Base-by-base conservation (phyloP, 129 eudicot species). In the Sambucus nigra region DNA sequence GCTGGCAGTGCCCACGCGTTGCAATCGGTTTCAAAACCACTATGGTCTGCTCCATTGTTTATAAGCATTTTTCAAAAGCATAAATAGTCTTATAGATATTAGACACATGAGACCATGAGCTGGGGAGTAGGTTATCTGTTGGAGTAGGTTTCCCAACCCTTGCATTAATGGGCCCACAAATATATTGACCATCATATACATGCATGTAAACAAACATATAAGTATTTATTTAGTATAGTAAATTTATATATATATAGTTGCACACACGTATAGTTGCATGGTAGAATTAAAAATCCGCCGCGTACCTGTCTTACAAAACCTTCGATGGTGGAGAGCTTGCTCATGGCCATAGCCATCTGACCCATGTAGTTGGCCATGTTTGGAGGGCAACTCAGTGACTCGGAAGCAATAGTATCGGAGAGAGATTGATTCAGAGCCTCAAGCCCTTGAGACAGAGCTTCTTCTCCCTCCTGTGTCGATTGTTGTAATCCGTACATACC, bases 301-400 rank as follows among this genome's bases (percentile, higher is more conserved):
- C n/a, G n/a, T 69, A 88, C 96, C 96, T 88, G 94, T 74, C 91
- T 25, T 14, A 83, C 84, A 11, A 88, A 83, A 52, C 71, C 78
- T 73, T 88, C 96, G n/a, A 88, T 69, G 51, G 83, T 72, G 40
- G 94, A 74, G 62, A 88, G 89, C 59, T 83, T 83, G 78, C 58
- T 83, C 79, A 83, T 83, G 75, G 96, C 96, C 23, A 76, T 57
- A 59, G 94, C 86, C 94, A 88, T 80, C 61, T 87, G 96, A 41
- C 82, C 84, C 89, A 83, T 87, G 84, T 86, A 86, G 67, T 75
- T 82, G 51, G 73, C 78, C 94, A 86, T 86, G 76, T 82, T 86
- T 15, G 89, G 76, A 8, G 95, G 83, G 50, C 78, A 56, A 50
- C 73, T 79, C 17, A 91, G 68, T 41, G 99, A 72, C 58, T 86